These are phyloP conservation scores for Neurospora sp. DNA, from an alignment of 495 filamentous ascomycete genomes.

Conservation along the genomic window DNA sequence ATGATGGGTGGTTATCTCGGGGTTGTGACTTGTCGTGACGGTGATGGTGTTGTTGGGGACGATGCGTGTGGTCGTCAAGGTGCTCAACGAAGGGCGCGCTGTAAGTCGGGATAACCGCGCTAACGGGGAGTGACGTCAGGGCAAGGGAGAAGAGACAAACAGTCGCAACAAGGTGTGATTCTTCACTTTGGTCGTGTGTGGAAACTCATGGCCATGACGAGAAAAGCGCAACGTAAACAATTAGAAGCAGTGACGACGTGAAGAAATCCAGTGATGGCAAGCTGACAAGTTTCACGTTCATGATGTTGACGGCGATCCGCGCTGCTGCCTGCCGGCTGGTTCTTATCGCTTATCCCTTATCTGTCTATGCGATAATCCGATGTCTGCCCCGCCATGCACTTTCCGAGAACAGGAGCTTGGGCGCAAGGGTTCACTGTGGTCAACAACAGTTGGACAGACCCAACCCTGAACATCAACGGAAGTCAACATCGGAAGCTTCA, in stretches of 20 bases:
- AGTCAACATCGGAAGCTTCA: background rate
- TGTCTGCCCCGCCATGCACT: background rate
- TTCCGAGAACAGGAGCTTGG: background rate
- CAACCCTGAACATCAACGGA: background rate
- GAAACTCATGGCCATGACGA: background rate
- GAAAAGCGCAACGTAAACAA: background rate
- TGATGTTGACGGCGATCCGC: background rate
- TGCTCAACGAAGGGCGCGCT: background rate
- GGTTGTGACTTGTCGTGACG: background rate
- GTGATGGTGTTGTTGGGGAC: background rate
- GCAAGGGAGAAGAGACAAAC: background rate
- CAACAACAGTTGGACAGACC: background rate
- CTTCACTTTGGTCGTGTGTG: background rate
- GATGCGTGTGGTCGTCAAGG: background rate
- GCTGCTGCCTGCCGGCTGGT: background rate
- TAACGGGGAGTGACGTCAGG: background rate
- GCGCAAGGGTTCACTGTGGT: background rate
- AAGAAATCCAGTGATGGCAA: background rate
- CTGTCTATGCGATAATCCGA: background rate
- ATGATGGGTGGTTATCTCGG: slow-evolving; percentile 36
- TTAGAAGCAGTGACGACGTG: background rate
- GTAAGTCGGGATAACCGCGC: background rate
- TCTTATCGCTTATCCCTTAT: background rate
- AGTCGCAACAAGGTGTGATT: background rate
- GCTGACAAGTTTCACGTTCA: background rate